Base-by-base conservation (phyloP, 2,329 filamentous ascomycete species). In the Diplocarpon rosae region DNA sequence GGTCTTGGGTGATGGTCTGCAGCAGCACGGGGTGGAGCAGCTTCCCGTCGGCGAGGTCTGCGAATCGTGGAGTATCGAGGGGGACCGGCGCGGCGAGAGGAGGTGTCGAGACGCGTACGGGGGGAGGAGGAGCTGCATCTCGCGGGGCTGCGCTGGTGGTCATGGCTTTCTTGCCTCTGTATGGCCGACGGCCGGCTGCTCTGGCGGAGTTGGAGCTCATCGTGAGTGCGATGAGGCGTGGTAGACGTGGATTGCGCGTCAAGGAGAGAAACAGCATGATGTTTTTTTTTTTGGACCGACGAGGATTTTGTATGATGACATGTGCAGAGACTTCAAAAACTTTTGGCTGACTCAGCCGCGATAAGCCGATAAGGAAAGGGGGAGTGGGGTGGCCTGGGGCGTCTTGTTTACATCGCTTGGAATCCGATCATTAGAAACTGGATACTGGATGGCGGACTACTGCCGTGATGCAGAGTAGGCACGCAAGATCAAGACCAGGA, bases 1-100 rank as follows among this genome's bases (percentile, higher is more conserved):
- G 85, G 42, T 78, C 75, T 5, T 74, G 55, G 1, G 76, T 83
- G 55, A 98, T 79, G 20, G 81, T 67, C 54, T 69, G 52, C 15
- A 76, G 59, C 34, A 76, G 58, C 28, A 64, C 56, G 1, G 68
- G 68, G 52, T 74, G 60, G 31, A 75, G 65, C 16, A 69, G 57
- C 47, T 62, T 64, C 42, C 64, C 58, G 17, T 61, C 63, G 38
- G 60, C 59, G 7, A 74, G 62, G 27, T 72, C 68, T 41, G 64
- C 62, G 53, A 75, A 75, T 34, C 66, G 61, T 29, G 67, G 67
- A 3, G 66, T 69, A 52, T 69, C 69, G 3, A 62, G 53, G 5
- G 69, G 68, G 1, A 70, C 60, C 11, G 59, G 47, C 39, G 61
- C 62, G 10, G 62, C 60, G 20, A 67, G 60, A 24, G 61, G 57